Evolutionary conservation across 192 early-diverging fungal genomes (phyloP), one percentile per base, ranked within the genome.

Genomic region (Backusella tarrabulga): DNA sequence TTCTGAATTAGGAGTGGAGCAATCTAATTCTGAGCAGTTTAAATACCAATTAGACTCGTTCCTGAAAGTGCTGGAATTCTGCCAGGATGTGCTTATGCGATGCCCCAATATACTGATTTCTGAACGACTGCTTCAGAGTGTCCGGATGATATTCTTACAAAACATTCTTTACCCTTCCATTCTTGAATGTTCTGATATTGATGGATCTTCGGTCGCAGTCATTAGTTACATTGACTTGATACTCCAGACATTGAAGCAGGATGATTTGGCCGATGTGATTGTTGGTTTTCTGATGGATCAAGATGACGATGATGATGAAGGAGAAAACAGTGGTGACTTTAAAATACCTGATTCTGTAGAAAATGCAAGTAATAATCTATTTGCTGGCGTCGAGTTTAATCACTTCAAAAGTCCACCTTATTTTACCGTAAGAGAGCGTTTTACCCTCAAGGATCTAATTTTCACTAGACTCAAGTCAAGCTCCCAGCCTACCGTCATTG

Each of bases 181-280:
- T 68, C 80, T 92, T 40, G 94, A 94, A 70, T 93, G 93, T 76
- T 96, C 95, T 0, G 97, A 99, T 81, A 94, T 93, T 23, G 96
- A 99, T 81, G 96, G 95, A 3, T 94, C 93, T 67, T 91, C 95
- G 15, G 93, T 96, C 0, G 92, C 96, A 6, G 91, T 94, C 1
- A 92, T 99, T 77, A 93, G 90, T 71, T 99, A 99, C 71, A 88
- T 99, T 52, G 91, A 95, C 70, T 79, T 93, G 71, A 95, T 97
- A 78, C 82, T 97, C 12, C 90, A 92, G 46, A 87, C 88, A 4
- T 78, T 94, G 9, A 88, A 95, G 35, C 92, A 91, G 72, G 90
- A 94, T 66, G 88, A 92, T 35, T 76, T 97, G 74, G 89, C 92
- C 6, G 86, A 92, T 40, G 78, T 93, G 0, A 83, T 97, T 14